A percentile compares a stretch with the other conserved stretches of the same genome.
Conservation (phyloP, 495 filamentous ascomycete species). For the Lophiostoma macrostomum region DNA sequence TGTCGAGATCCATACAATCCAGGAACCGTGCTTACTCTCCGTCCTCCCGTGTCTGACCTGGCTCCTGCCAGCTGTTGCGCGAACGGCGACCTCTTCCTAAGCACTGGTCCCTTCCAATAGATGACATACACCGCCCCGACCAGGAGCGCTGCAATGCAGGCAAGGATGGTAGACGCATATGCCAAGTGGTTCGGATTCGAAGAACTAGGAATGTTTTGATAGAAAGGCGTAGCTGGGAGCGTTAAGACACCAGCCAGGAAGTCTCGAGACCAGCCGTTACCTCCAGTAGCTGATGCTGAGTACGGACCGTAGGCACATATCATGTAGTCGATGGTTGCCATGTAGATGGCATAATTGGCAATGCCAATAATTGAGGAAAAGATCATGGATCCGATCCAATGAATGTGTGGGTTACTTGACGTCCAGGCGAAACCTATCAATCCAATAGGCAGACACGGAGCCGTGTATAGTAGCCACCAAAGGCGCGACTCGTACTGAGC, state of each 20-base stretch:
- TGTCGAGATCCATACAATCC: constrained; percentile 15
- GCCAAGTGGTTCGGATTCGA: constrained; percentile 59
- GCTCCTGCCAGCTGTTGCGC: constrained; percentile 51
- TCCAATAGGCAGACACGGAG: constrained; percentile 57
- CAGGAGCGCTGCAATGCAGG: constrained; percentile 65
- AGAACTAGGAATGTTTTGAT: constrained; percentile 47
- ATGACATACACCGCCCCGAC: constrained; percentile 72
- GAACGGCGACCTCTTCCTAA: constrained; percentile 69
- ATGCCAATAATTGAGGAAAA: constrained; percentile 64
- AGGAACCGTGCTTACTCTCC: constrained; percentile 8
- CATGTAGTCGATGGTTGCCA: constrained; percentile 86
- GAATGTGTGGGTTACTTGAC: constrained; percentile 52
- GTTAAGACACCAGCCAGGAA: constrained; percentile 67
- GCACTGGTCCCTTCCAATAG: constrained; percentile 68
- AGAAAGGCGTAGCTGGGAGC: constrained; percentile 55
- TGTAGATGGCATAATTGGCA: constrained; percentile 67
- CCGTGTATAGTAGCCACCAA: constrained; percentile 57
- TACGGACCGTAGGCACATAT: constrained; percentile 76
- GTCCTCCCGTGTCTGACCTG: constrained; percentile 9
- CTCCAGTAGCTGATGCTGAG: constrained; percentile 73
- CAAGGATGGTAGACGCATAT: constrained; percentile 70
- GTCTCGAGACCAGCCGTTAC: constrained; percentile 73
- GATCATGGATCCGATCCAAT: constrained; percentile 66
- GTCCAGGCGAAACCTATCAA: constrained; percentile 66
- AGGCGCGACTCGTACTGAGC: constrained; percentile 62